phyloP scores from a whole-genome alignment of 2,329 filamentous ascomycete species.

The Fusarium algeriense region DNA sequence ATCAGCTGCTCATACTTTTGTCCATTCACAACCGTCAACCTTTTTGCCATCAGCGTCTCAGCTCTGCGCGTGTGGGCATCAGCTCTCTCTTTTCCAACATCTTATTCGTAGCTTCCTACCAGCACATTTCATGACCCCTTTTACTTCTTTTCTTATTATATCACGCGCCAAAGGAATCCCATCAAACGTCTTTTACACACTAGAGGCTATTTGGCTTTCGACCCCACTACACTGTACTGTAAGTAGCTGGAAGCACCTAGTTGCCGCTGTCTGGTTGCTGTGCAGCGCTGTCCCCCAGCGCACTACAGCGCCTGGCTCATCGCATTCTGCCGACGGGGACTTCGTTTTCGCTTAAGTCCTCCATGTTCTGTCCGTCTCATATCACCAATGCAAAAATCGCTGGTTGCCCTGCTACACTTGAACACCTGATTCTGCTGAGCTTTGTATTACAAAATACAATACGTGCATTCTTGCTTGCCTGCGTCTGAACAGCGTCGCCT shows the following conservation, averaged over 20 bases:
- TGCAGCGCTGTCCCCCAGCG: constrained; percentile 26
- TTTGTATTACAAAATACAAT: constrained; percentile 1
- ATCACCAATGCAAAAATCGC: constrained; percentile 26
- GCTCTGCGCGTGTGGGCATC: constrained; percentile 24
- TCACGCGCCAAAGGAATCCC: constrained; percentile 22
- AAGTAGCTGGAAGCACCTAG: constrained; percentile 15
- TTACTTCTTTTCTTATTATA: constrained; percentile 17
- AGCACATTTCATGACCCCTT: constrained; percentile 18
- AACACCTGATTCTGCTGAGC: constrained; percentile 11
- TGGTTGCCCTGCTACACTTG: constrained; percentile 21
- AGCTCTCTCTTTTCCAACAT: constrained; percentile 8
- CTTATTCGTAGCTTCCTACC: constrained; percentile 21
- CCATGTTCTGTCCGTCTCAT: not conserved
- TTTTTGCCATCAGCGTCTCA: constrained; percentile 26
- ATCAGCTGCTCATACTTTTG: not conserved
- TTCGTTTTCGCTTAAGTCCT: constrained; percentile 34
- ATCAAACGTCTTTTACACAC: constrained; percentile 11
- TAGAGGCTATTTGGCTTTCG: constrained; percentile 25
- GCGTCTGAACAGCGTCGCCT: not conserved
- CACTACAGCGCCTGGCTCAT: constrained; percentile 4
- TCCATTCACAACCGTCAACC: constrained; percentile 20
- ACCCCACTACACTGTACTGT: constrained; percentile 33
- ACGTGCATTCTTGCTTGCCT: constrained; percentile 3
- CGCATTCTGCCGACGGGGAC: constrained; percentile 8
- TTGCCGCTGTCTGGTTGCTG: constrained; percentile 21